Base-by-base conservation (phyloP, 306 rosid genomes). In the Clitoria ternatea region DNA sequence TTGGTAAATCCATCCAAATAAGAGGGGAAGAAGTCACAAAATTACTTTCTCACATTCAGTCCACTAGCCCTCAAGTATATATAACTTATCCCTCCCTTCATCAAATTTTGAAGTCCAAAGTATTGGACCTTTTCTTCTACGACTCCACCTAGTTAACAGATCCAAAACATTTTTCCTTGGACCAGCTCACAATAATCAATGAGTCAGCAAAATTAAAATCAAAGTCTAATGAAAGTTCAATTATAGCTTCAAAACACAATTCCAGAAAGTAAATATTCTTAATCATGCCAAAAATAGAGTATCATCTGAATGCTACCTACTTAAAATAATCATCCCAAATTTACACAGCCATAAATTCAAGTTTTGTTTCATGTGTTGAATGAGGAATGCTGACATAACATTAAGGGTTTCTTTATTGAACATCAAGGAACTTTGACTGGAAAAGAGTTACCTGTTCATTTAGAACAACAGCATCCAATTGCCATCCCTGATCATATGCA, bases 401-500 rank as follows among this genome's bases (percentile, higher is more conserved):
- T 33, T 26, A 48, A 79, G n/a, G n/a, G n/a, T n/a, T n/a, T n/a
- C n/a, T n/a, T n/a, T n/a, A n/a, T n/a, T n/a, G n/a, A 39, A 57
- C 24, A 30, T 33, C 22, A 48, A 79, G 52, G 59, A 57, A 29
- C 30, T 33, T 36, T 37, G 35, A 24, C 15, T 42, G 18, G 72
- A 49, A 57, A 15, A 29, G 29, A 24, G 40, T 61, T 78, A 91
- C 96, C 84, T 82, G 92, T 59, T 89, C 96, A 65, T 78, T 82
- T 54, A 63, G 71, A 64, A 69, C 77, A 66, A 66, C 73, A 60
- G 89, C 83, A 72, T 91, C 97, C 79, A 83, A 35, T 78, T 82
- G 91, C 92, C 97, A 91, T 62, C 91, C 90, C 43, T 83, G 96
- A 43, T 85, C 92, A 67, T 86, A 87, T 7, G 83, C 47, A 47